These are phyloP conservation scores for Quercus wislizeni DNA, from an alignment of 306 rosid genomes.

Conservation along the genomic window DNA sequence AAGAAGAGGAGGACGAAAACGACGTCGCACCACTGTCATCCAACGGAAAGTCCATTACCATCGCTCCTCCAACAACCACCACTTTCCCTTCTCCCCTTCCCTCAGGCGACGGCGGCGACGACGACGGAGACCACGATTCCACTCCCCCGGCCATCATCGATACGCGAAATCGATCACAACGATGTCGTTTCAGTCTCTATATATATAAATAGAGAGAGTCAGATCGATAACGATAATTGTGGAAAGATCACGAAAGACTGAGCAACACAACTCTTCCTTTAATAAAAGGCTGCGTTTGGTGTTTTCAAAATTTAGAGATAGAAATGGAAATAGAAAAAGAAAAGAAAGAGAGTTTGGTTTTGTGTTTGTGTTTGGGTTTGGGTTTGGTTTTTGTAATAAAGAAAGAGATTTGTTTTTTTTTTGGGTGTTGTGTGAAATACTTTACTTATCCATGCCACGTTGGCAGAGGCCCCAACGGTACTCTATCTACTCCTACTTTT, in stretches of 20 bases:
- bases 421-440: too few relatives aligned
- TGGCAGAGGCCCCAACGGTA: slow-evolving; percentile 45
- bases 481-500: not conserved
- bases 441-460: slow-evolving; percentile 38
- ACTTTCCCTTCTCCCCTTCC: not conserved
- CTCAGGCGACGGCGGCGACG: too few relatives aligned
- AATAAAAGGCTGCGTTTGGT: too few relatives aligned
- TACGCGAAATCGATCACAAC: not conserved
- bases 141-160: slow-evolving; percentile 50
- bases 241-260: too few relatives aligned
- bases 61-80: slow-evolving; percentile 17
- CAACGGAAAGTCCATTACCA: slow-evolving; percentile 48
- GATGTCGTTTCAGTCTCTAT: not conserved
- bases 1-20: slow-evolving; percentile 3
- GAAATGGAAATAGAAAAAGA: not conserved
- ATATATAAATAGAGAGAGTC: too few relatives aligned
- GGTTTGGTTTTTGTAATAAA: slow-evolving; percentile 9
- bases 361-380: not conserved
- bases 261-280: too few relatives aligned
- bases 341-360: not conserved
- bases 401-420: too few relatives aligned
- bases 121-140: slow-evolving; percentile 32
- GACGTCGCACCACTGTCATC: slow-evolving; percentile 34
- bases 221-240: too few relatives aligned
- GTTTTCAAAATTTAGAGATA: too few relatives aligned